A percentile compares a stretch with the other conserved stretches of the same genome.
These are phyloP conservation scores for Endocarpon pusillum DNA, from an alignment of 495 filamentous ascomycete genomes.

Conservation along the genomic window DNA sequence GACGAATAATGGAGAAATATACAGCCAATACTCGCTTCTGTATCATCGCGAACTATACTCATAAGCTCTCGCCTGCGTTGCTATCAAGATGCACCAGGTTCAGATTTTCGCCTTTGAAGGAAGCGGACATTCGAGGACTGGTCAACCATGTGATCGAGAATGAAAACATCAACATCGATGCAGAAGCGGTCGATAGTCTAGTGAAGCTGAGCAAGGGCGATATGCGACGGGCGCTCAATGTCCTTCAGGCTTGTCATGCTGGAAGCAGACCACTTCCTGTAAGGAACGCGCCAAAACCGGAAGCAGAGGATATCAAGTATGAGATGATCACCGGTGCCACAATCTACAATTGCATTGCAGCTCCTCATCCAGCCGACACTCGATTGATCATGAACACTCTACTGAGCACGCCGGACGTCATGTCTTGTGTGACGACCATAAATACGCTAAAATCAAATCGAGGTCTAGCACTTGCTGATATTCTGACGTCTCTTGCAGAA, in stretches of 20 bases:
- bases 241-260: slow-evolving; percentile 90
- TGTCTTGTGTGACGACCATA: slow-evolving; percentile 67
- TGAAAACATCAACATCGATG: slow-evolving; percentile 67
- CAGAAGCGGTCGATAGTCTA: slow-evolving; percentile 61
- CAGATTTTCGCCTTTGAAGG: slow-evolving; percentile 84
- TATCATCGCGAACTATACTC: slow-evolving; percentile 97
- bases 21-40: slow-evolving; percentile 96
- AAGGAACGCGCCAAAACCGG: slow-evolving; percentile 41
- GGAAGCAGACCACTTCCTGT: slow-evolving; percentile 64
- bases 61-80: slow-evolving; percentile 91
- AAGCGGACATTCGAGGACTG: slow-evolving; percentile 59
- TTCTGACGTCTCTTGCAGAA: slow-evolving; percentile 68
- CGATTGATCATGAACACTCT: slow-evolving; percentile 67
- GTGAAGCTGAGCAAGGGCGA: slow-evolving; percentile 84
- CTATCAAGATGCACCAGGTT: slow-evolving; percentile 90
- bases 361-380: slow-evolving; percentile 83
- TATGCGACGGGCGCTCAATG: slow-evolving; percentile 89
- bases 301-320: slow-evolving; percentile 34
- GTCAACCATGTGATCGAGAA: slow-evolving; percentile 84
- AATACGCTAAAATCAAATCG: slow-evolving; percentile 71
- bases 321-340: slow-evolving; percentile 79
- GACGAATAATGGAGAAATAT: slow-evolving; percentile 98
- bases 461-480: slow-evolving; percentile 87
- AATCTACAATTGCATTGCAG: slow-evolving; percentile 95
- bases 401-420: slow-evolving; percentile 68